phyloP scores from a whole-genome alignment of 1,139 yeast genomes.

The Taiozyma onychis region DNA sequence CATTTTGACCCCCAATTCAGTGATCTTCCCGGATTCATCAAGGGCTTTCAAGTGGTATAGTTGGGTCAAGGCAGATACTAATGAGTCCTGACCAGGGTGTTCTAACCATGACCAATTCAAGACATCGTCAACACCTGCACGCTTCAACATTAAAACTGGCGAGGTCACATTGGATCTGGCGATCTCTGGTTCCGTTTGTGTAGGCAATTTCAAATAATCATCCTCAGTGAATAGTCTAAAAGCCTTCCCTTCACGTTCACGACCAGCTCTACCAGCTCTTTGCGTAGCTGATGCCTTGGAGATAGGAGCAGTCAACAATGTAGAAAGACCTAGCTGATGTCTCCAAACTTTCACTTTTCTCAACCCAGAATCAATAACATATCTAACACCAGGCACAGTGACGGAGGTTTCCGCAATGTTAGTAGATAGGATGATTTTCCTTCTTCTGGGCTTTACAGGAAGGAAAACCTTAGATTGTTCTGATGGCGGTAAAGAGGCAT shows the following conservation, averaged over 20 bases:
- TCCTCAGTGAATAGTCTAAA: conserved; percentile 76
- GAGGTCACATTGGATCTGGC: conserved; percentile 79
- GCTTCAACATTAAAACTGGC: conserved; percentile 78
- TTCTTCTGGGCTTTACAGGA: conserved; percentile 48
- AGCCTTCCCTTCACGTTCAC: conserved; percentile 91
- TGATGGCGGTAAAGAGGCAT: conserved; percentile 86
- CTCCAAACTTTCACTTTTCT: conserved; percentile 94
- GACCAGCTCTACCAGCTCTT: conserved; percentile 98
- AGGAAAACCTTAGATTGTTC: conserved; percentile 77
- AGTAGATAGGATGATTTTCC: conserved; percentile 87
- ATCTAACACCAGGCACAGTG: conserved; percentile 92
- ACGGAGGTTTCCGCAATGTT: conserved; percentile 97
- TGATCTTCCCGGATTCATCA: conserved; percentile 69
- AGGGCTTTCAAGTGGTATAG: conserved; percentile 77
- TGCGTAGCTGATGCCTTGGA: conserved; percentile 94
- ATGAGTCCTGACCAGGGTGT: conserved; percentile 76
- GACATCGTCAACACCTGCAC: conserved; percentile 77
- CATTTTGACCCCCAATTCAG: conserved; percentile 76
- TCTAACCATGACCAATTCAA: conserved; percentile 91
- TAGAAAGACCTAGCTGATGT: conserved; percentile 85
- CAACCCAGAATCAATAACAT: conserved; percentile 88
- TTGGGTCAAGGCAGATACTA: conserved; percentile 71
- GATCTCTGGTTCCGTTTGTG: conserved; percentile 90
- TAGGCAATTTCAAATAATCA: conserved; percentile 55
- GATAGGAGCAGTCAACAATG: conserved; percentile 84